phyloP scores from a whole-genome alignment of 1,284 basidiomycete genomes.

The Cryptococcus hybrid region DNA sequence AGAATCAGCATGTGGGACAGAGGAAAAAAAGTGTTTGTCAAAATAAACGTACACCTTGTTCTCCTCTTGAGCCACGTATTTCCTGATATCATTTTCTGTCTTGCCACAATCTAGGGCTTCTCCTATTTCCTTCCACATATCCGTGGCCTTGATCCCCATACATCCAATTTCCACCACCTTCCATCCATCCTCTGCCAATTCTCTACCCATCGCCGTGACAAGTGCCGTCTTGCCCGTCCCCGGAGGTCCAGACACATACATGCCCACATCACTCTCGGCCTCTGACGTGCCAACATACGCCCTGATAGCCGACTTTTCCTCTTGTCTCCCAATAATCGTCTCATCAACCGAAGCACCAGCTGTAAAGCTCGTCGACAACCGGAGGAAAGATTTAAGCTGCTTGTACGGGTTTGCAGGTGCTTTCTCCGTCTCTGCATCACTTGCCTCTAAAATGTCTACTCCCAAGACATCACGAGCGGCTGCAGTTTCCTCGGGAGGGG shows the following conservation, averaged over 20 bases:
- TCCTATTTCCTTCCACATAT: slow-evolving; percentile 40
- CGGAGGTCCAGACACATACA: slow-evolving; percentile 51
- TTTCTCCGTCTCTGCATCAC: slow-evolving; percentile 3
- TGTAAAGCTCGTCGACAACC: slow-evolving; percentile 28
- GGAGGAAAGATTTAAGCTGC: slow-evolving; percentile 41
- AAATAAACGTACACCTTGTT: slow-evolving; percentile 22
- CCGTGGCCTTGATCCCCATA: slow-evolving; percentile 43
- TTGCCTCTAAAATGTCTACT: neutral
- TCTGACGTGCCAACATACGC: slow-evolving; percentile 31
- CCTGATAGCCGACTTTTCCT: slow-evolving; percentile 37
- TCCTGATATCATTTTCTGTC: slow-evolving; percentile 31
- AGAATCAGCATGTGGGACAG: slow-evolving; percentile 5
- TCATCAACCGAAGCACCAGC: slow-evolving; percentile 14
- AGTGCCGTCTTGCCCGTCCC: slow-evolving; percentile 52
- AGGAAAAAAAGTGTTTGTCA: neutral
- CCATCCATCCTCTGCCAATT: slow-evolving; percentile 34
- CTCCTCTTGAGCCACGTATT: slow-evolving; percentile 13
- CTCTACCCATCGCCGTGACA: slow-evolving; percentile 38
- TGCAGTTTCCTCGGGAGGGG: slow-evolving; percentile 17
- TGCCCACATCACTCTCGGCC: slow-evolving; percentile 26
- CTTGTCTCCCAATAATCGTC: slow-evolving; percentile 41
- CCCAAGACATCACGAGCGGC: slow-evolving; percentile 7
- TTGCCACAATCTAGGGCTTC: slow-evolving; percentile 33
- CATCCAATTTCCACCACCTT: slow-evolving; percentile 44
- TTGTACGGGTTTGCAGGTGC: slow-evolving; percentile 39